A percentile compares a stretch with the other conserved stretches of the same genome.
phyloP scores from a whole-genome alignment of 2,329 filamentous ascomycete species.

The Botrytis tulipae region DNA sequence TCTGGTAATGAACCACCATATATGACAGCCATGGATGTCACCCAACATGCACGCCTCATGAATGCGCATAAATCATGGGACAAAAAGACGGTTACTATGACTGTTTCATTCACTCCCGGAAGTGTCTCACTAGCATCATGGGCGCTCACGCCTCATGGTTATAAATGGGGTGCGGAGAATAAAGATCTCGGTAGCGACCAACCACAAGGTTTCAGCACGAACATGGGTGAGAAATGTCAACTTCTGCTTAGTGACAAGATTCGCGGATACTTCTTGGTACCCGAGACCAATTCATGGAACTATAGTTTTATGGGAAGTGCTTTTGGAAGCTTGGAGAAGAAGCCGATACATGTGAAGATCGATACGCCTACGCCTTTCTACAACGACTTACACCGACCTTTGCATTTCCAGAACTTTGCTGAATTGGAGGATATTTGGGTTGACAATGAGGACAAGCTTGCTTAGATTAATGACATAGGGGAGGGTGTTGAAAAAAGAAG shows the following conservation, averaged over 20 bases:
- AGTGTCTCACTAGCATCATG: conserved; percentile 93
- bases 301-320: conserved; percentile 96
- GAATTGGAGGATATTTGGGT: conserved; percentile 97
- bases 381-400: conserved; percentile 82
- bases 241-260: conserved; percentile 90
- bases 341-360: conserved; percentile 84
- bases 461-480: conserved; percentile 50
- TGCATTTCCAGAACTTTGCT: conserved; percentile 97
- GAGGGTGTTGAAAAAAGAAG: background rate
- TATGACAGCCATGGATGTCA: conserved; percentile 94
- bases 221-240: conserved; percentile 94
- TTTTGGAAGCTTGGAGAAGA: conserved; percentile 87
- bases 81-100: conserved; percentile 87
- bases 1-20: conserved; percentile 93
- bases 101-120: conserved; percentile 93
- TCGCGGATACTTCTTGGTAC: conserved; percentile 92
- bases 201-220: conserved; percentile 87
- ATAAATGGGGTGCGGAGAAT: conserved; percentile 97
- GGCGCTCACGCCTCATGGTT: conserved; percentile 86
- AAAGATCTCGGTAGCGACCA: conserved; percentile 90
- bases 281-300: conserved; percentile 89
- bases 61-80: conserved; percentile 79
- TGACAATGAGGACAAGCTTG: conserved; percentile 89
- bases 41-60: conserved; percentile 87
- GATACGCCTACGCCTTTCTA: conserved; percentile 91